Percentiles rank a stretch among this genome's conserved stretches.
Conservation (phyloP, 75 land plant genomes). For the Ceratopteris richardii region DNA sequence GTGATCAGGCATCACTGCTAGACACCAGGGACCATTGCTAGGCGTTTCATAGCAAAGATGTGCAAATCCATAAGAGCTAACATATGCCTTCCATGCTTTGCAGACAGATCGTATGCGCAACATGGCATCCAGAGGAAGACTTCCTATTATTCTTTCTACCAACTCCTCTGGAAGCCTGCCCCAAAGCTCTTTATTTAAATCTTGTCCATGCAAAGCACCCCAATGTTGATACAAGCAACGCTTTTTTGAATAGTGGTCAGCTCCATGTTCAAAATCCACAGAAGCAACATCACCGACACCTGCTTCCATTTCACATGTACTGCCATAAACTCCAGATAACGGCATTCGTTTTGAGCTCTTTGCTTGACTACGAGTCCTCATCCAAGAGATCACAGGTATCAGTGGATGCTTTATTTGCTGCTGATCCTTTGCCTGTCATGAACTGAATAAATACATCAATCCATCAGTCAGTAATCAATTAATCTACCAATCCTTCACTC, state of each 20-base stretch:
- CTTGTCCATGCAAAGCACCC: background rate
- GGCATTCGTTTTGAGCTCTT: background rate
- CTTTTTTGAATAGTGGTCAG: background rate
- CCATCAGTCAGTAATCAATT: no score
- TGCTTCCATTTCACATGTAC: background rate
- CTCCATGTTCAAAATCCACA: background rate
- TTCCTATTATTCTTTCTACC: conserved; percentile 1
- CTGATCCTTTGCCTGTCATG: no score
- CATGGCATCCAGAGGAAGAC: conserved; percentile 7
- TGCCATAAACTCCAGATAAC: background rate
- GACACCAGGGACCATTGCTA: conserved; percentile 1
- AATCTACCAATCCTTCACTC: no score
- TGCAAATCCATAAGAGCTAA: conserved; percentile 5
- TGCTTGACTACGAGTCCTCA: background rate
- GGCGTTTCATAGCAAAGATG: conserved; percentile 4
- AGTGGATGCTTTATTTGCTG: no score
- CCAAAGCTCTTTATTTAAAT: background rate
- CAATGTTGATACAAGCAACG: background rate
- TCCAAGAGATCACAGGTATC: background rate
- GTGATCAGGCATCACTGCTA: background rate
- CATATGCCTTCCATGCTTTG: conserved; percentile 7
- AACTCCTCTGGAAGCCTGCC: conserved; percentile 4
- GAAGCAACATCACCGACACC: background rate
- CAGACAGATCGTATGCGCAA: conserved; percentile 3
- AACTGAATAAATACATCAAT: no score